A percentile compares a stretch with the other conserved stretches of the same genome.
Conservation (phyloP, 805 yeast species). For the Danielozyma ontarioensis region DNA sequence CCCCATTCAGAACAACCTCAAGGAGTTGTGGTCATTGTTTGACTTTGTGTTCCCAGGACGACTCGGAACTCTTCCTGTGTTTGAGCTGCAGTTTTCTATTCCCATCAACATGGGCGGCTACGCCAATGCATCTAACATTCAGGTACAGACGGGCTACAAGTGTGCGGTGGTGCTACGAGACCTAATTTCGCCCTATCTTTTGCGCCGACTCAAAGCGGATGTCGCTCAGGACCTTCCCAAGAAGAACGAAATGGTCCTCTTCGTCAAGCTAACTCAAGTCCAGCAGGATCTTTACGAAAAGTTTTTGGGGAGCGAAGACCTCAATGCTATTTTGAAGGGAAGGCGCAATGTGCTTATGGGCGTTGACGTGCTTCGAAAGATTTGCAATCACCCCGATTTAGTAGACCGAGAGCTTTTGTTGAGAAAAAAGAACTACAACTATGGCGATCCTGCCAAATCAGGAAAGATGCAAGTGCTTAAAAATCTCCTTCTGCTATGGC, state of each 20-base stretch:
- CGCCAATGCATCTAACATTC: conserved; percentile 93
- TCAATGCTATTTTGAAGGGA: conserved; percentile 67
- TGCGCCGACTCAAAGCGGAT: conserved; percentile 84
- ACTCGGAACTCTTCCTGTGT: conserved; percentile 90
- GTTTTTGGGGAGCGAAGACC: conserved; percentile 72
- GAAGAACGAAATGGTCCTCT: conserved; percentile 89
- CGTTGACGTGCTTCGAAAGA: conserved; percentile 82
- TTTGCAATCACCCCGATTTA: conserved; percentile 95
- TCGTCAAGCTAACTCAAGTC: conserved; percentile 74
- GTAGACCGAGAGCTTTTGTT: conserved; percentile 40
- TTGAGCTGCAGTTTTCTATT: conserved; percentile 83
- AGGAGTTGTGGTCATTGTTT: conserved; percentile 91
- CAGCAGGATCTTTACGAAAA: conserved; percentile 73
- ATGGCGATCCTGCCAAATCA: conserved; percentile 58
- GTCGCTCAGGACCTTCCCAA: conserved; percentile 94
- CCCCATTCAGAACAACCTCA: conserved; percentile 89
- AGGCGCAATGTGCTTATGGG: conserved; percentile 81
- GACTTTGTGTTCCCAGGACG: conserved; percentile 95
- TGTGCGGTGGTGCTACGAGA: conserved; percentile 91
- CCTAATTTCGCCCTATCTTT: conserved; percentile 80
- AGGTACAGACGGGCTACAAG: conserved; percentile 92
- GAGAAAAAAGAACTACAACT: conserved; percentile 31
- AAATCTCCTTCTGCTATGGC: conserved; percentile 73
- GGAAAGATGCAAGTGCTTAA: conserved; percentile 91
- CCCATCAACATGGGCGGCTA: conserved; percentile 98